A percentile compares a stretch with the other conserved stretches of the same genome.
These are phyloP conservation scores for Veloporphyrellus conicus DNA, from an alignment of 1,284 basidiomycete species.

Conservation along the genomic window DNA sequence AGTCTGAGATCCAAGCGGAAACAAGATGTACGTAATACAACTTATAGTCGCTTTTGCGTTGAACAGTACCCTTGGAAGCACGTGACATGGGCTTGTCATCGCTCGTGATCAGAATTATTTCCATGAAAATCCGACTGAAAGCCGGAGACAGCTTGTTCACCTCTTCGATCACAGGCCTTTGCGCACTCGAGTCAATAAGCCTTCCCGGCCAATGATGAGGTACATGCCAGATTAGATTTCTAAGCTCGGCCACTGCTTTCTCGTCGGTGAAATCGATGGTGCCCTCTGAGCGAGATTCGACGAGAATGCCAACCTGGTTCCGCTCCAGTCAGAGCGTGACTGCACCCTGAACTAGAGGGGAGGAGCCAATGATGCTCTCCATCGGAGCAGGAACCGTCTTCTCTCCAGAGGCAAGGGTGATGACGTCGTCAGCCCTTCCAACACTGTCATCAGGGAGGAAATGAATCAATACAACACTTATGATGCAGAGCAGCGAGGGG, in stretches of 20 bases:
- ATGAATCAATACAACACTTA: background rate
- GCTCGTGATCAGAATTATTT: constrained; percentile 20
- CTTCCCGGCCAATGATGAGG: too few relatives aligned
- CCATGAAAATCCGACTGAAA: constrained; percentile 25
- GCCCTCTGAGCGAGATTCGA: constrained; percentile 28
- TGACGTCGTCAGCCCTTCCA: constrained; percentile 25
- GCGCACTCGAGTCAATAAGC: too few relatives aligned
- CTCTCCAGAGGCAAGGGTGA: constrained; percentile 26
- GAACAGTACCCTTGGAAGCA: constrained; percentile 17
- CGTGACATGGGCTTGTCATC: constrained; percentile 15
- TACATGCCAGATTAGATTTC: constrained; percentile 35
- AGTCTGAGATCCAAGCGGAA: too few relatives aligned
- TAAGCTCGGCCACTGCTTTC: constrained; percentile 25
- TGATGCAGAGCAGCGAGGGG: background rate
- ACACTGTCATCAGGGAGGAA: constrained; percentile 14
- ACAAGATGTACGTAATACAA: too few relatives aligned
- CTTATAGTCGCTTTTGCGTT: too few relatives aligned
- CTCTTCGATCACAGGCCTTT: constrained; percentile 18
- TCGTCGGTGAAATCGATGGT: constrained; percentile 22
- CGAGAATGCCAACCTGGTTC: constrained; percentile 35
- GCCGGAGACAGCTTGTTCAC: constrained; percentile 18
- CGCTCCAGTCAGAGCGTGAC: too few relatives aligned
- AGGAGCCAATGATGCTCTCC: too few relatives aligned
- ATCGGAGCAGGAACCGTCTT: too few relatives aligned
- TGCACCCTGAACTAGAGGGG: too few relatives aligned